Evolutionary conservation across 2,329 filamentous ascomycete species (phyloP).

Genomic region (Sporothrix curviconia): DNA sequence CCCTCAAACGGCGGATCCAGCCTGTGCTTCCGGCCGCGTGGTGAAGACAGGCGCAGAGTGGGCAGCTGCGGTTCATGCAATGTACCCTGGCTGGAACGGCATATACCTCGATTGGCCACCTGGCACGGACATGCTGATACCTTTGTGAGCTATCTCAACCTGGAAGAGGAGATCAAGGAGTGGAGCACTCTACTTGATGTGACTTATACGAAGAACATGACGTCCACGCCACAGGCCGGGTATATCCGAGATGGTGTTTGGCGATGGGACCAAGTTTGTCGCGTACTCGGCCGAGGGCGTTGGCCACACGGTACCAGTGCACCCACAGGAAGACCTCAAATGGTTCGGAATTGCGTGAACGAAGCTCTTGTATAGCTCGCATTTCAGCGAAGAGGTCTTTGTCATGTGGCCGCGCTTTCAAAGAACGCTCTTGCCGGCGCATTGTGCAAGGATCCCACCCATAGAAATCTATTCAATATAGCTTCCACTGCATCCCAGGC

Average conservation of each 20-base stretch:
- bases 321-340: slow-evolving; percentile 13
- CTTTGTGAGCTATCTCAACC: slow-evolving; percentile 38
- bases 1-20: slow-evolving; percentile 24
- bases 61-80: slow-evolving; percentile 15
- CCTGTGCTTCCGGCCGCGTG: slow-evolving; percentile 40
- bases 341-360: slow-evolving; percentile 20
- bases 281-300: slow-evolving; percentile 26
- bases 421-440: neutral
- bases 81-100: slow-evolving; percentile 34
- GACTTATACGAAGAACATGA: slow-evolving; percentile 20
- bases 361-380: neutral
- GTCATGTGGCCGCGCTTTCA: neutral
- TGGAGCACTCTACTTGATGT: slow-evolving; percentile 27
- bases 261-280: slow-evolving; percentile 27
- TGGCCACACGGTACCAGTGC: slow-evolving; percentile 25
- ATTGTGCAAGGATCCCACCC: neutral
- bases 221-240: slow-evolving; percentile 22
- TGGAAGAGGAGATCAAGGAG: slow-evolving; percentile 26
- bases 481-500: neutral
- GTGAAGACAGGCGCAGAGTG: slow-evolving; percentile 12
- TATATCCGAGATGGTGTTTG: slow-evolving; percentile 28
- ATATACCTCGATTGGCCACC: slow-evolving; percentile 48
- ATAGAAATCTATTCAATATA: neutral
- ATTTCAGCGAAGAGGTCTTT: neutral
- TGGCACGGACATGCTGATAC: slow-evolving; percentile 50